Conservation (phyloP, 2,329 filamentous ascomycete genomes). For the Xylaria sp. region DNA sequence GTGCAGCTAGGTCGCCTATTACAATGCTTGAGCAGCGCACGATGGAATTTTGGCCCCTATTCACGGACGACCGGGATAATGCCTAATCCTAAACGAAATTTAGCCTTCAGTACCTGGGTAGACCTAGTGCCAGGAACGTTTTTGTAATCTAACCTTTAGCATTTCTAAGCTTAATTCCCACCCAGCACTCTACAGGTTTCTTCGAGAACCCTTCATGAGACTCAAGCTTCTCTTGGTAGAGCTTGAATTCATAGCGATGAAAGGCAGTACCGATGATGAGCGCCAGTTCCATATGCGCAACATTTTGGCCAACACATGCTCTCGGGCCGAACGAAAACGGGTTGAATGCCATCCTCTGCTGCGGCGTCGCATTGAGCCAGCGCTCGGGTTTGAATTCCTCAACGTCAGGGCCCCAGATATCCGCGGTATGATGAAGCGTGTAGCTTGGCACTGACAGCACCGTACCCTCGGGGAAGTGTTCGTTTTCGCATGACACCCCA, state of each 20-base stretch:
- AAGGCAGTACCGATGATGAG: conserved; percentile 35
- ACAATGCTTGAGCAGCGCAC: too few species aligned
- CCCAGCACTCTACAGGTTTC: conserved; percentile 35
- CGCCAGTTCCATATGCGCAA: conserved; percentile 33
- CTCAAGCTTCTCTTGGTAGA: conserved; percentile 29
- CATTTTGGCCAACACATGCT: conserved; percentile 33
- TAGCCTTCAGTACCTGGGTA: too few species aligned
- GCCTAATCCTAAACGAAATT: too few species aligned
- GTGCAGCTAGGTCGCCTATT: too few species aligned
- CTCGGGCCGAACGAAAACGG: conserved; percentile 34
- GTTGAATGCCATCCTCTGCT: conserved; percentile 32
- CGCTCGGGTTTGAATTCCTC: conserved; percentile 34
- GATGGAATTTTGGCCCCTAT: too few species aligned
- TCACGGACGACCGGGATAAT: too few species aligned
- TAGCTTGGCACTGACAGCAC: conserved; percentile 34
- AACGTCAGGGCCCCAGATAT: conserved; percentile 33
- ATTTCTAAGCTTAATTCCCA: conserved; percentile 30
- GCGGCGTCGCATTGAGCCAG: conserved; percentile 27
- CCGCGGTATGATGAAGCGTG: conserved; percentile 30
- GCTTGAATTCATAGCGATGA: conserved; percentile 31
- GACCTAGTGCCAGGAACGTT: too few species aligned
- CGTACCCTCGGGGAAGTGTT: conserved; percentile 34
- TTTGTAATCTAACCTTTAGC: conserved; percentile 8
- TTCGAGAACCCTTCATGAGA: conserved; percentile 35
- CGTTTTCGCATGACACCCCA: conserved; percentile 23